Percentiles rank a stretch among this genome's conserved stretches.
Evolutionary conservation across 1,139 yeast species (phyloP).

Genomic region (Pichia sp.): DNA sequence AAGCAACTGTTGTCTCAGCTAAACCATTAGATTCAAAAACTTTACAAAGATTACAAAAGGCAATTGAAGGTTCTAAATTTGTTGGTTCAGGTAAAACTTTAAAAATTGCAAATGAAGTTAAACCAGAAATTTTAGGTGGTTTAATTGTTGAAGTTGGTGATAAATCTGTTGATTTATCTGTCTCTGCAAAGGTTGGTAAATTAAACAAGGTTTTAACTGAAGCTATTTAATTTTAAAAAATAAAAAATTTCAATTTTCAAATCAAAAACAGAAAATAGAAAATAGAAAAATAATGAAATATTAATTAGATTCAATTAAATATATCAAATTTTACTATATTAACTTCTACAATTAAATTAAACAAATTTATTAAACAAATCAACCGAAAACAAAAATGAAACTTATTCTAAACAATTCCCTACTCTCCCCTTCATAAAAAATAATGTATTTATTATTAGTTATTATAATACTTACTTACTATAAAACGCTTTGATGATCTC

Average conservation of each 20-base stretch:
- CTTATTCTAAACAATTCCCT: too few species aligned
- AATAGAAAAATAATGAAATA: too few species aligned
- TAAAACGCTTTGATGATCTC: conserved; percentile 1
- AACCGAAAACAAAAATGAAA: too few species aligned
- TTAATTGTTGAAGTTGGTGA: conserved; percentile 94
- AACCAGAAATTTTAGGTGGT: conserved; percentile 94
- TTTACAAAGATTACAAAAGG: conserved; percentile 70
- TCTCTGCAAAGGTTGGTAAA: conserved; percentile 76
- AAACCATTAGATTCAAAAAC: conserved; percentile 78
- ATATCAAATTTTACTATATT: too few species aligned
- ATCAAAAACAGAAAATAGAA: too few species aligned
- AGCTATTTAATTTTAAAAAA: conserved; percentile 46
- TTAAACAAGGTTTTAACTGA: conserved; percentile 86
- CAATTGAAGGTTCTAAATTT: conserved; percentile 70
- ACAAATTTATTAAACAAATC: too few species aligned
- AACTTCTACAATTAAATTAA: too few species aligned
- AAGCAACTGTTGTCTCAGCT: conserved; percentile 90
- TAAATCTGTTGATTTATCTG: conserved; percentile 90
- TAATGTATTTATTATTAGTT: not conserved
- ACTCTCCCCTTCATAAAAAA: too few species aligned
- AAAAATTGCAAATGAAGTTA: conserved; percentile 73
- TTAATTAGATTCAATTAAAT: too few species aligned
- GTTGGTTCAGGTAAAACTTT: conserved; percentile 86
- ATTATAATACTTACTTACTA: not conserved
- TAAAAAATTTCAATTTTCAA: not conserved